phyloP scores from a whole-genome alignment of 2,329 filamentous ascomycete species.

The Nothophoma quercina region DNA sequence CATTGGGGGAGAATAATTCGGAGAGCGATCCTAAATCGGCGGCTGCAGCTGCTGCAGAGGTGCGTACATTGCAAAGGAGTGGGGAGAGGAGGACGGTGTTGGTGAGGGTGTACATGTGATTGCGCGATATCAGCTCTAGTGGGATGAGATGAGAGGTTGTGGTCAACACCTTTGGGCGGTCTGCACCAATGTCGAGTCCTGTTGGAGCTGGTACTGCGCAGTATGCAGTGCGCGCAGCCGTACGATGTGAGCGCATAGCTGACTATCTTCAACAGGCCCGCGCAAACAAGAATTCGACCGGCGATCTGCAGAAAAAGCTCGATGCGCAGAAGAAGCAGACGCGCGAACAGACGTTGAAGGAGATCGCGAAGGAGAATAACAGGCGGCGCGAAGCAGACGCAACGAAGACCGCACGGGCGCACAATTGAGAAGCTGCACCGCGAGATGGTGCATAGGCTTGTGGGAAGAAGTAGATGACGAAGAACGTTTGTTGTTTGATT shows the following conservation, averaged over 20 bases:
- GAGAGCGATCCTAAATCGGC: conserved; percentile 70
- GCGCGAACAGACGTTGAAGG: conserved; percentile 70
- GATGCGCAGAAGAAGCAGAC: conserved; percentile 80
- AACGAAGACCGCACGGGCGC: conserved; percentile 49
- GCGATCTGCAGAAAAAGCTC: conserved; percentile 68
- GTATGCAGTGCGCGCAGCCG: not conserved
- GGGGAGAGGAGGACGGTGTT: conserved; percentile 13
- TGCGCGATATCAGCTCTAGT: not conserved
- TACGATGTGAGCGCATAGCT: not conserved
- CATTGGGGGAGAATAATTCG: conserved; percentile 63
- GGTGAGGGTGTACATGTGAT: conserved; percentile 29
- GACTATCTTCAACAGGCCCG: conserved; percentile 63
- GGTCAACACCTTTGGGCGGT: no score
- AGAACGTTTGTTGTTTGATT: not conserved
- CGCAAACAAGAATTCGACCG: conserved; percentile 63
- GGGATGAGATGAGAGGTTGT: no score
- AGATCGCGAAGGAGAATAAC: conserved; percentile 71
- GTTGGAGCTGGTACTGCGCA: not conserved
- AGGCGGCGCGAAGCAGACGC: conserved; percentile 76
- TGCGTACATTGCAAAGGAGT: conserved; percentile 54
- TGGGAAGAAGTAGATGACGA: not conserved
- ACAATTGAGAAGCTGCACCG: not conserved
- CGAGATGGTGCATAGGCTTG: not conserved
- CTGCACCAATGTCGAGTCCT: not conserved
- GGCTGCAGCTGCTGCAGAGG: conserved; percentile 85